A percentile compares a stretch with the other conserved stretches of the same genome.
phyloP scores from a whole-genome alignment of 768 basidiomycete species.

The Trametes cingulata region DNA sequence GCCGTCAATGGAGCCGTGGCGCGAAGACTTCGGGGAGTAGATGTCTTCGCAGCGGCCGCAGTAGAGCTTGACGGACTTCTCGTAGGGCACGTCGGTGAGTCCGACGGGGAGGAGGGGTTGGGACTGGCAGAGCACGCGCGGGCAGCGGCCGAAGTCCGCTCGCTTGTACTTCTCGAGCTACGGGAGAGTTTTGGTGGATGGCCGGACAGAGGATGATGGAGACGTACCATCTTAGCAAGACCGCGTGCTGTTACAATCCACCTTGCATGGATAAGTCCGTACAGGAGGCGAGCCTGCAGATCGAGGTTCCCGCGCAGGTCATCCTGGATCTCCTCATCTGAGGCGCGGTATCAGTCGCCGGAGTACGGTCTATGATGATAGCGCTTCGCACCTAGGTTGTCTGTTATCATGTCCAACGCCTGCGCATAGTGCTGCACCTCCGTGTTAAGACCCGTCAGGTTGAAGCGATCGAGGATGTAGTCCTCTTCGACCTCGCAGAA shows the following conservation, averaged over 20 bases:
- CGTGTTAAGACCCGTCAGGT: constrained; percentile 94
- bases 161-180: constrained; percentile 97
- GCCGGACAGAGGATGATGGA: background rate
- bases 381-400: constrained; percentile 74
- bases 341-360: background rate
- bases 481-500: constrained; percentile 99
- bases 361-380: background rate
- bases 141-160: constrained; percentile 97
- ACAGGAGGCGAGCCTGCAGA: constrained; percentile 88
- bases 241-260: constrained; percentile 97
- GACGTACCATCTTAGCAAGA: constrained; percentile 86
- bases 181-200: background rate
- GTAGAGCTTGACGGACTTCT: constrained; percentile 98
- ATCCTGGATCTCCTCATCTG: constrained; percentile 94
- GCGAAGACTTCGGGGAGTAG: constrained; percentile 95
- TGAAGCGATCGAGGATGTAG: constrained; percentile 97
- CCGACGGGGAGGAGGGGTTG: constrained; percentile 97
- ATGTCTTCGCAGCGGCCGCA: constrained; percentile 99
- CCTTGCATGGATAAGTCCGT: constrained; percentile 94
- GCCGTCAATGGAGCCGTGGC: constrained; percentile 97
- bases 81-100: constrained; percentile 94
- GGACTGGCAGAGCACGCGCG: constrained; percentile 91
- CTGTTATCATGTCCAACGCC: constrained; percentile 94
- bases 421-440: constrained; percentile 94
- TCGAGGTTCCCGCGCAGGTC: constrained; percentile 91